Evolutionary conservation across 2,329 filamentous ascomycete genomes (phyloP).

Genomic region (Sclerotinia trifoliorum): DNA sequence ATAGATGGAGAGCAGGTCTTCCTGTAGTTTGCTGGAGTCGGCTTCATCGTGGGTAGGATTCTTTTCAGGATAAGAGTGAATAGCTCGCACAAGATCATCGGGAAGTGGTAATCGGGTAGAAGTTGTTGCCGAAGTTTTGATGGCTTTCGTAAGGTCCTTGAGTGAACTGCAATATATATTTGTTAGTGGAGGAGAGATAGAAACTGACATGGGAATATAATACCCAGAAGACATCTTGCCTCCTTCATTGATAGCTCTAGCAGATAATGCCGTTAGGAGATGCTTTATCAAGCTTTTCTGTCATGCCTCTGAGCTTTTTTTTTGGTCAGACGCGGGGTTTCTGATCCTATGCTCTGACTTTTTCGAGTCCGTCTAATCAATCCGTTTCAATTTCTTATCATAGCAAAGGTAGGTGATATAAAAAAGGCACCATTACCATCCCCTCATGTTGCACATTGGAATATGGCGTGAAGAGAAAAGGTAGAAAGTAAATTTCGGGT

Average conservation of each 20-base stretch:
- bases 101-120: slow-evolving; percentile 60
- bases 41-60: slow-evolving; percentile 66
- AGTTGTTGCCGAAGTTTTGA: slow-evolving; percentile 51
- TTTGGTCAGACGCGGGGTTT: background rate
- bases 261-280: background rate
- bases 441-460: background rate
- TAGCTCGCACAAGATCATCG: slow-evolving; percentile 59
- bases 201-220: background rate
- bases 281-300: slow-evolving; percentile 15
- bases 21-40: slow-evolving; percentile 68
- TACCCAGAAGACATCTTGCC: slow-evolving; percentile 26
- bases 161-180: slow-evolving; percentile 38
- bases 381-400: background rate
- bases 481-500: background rate
- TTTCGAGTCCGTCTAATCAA: background rate
- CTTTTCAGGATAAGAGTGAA: slow-evolving; percentile 66
- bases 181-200: background rate
- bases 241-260: slow-evolving; percentile 17
- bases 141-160: slow-evolving; percentile 60
- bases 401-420: background rate
- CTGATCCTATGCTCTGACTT: background rate
- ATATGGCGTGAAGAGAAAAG: background rate
- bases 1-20: slow-evolving; percentile 68
- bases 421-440: background rate
- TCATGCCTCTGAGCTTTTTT: background rate